Conservation (phyloP, 2,329 filamentous ascomycete species). For the Lachnellula occidentalis region DNA sequence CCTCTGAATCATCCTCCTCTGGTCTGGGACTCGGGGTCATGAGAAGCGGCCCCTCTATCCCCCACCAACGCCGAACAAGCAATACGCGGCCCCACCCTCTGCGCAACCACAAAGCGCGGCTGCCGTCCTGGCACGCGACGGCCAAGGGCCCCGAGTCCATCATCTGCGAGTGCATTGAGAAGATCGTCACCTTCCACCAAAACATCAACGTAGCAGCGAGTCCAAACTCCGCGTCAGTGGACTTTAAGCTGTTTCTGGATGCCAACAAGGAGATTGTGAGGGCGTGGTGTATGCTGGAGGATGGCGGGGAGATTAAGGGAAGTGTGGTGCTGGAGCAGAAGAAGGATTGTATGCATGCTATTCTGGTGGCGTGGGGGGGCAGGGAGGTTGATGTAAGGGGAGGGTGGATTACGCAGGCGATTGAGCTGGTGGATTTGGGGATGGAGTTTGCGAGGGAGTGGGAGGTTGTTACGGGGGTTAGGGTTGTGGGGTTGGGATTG, state of each 20-base stretch:
- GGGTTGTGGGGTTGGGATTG: not conserved
- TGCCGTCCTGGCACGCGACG: conserved; percentile 1
- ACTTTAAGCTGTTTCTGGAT: conserved; percentile 5
- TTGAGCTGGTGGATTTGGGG: not conserved
- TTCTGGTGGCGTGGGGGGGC: not conserved
- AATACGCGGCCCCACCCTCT: not conserved
- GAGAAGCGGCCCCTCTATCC: not conserved
- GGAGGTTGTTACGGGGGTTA: not conserved
- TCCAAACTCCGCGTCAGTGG: not conserved
- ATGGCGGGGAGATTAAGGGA: not conserved
- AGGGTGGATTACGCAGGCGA: not conserved
- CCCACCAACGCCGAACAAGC: not conserved
- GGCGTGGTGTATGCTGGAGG: conserved; percentile 1
- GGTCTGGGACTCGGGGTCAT: not conserved
- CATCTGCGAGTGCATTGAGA: not conserved
- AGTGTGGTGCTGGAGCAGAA: not conserved
- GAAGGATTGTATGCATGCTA: conserved; percentile 6
- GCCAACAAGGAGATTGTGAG: conserved; percentile 8
- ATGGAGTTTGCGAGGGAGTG: conserved; percentile 4
- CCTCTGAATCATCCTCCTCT: not conserved
- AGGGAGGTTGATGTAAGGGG: not conserved
- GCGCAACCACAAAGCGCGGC: not conserved
- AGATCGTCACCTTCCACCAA: not conserved
- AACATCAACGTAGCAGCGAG: not conserved
- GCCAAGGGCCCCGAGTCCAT: not conserved